phyloP scores from a whole-genome alignment of 495 filamentous ascomycete genomes.

The Neurospora tetrasperma region DNA sequence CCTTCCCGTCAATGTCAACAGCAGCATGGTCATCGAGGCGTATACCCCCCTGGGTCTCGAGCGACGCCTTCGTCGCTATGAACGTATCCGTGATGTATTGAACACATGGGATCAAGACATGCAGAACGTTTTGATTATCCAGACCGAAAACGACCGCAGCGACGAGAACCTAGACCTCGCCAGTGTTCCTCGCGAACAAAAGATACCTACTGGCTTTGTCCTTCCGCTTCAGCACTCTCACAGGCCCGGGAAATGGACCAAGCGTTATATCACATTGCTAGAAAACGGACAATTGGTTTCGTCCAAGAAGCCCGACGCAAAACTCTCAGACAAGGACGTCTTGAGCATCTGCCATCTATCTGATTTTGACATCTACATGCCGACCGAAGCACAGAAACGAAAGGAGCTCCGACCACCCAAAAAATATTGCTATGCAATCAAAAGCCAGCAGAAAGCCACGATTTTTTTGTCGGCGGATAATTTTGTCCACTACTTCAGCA shows the following conservation, averaged over 20 bases:
- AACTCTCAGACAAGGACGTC: slow-evolving; percentile 47
- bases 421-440: slow-evolving; percentile 75
- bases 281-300: slow-evolving; percentile 65
- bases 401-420: slow-evolving; percentile 65
- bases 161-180: slow-evolving; percentile 36
- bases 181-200: slow-evolving; percentile 46
- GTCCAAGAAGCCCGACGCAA: slow-evolving; percentile 54
- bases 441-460: slow-evolving; percentile 82
- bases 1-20: slow-evolving; percentile 47
- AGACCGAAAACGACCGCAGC: slow-evolving; percentile 23
- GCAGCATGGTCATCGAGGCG: slow-evolving; percentile 62
- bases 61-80: slow-evolving; percentile 74
- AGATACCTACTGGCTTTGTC: slow-evolving; percentile 44
- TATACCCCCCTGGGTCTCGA: slow-evolving; percentile 71
- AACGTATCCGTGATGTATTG: slow-evolving; percentile 77
- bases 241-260: slow-evolving; percentile 73
- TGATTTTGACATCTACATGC: slow-evolving; percentile 86
- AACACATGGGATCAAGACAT: slow-evolving; percentile 82
- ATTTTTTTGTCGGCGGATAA: slow-evolving; percentile 75
- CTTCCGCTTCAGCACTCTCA: slow-evolving; percentile 73
- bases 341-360: slow-evolving; percentile 74
- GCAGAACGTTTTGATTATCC: slow-evolving; percentile 57
- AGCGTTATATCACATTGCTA: slow-evolving; percentile 66
- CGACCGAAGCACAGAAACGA: slow-evolving; percentile 50
- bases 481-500: slow-evolving; percentile 86